Conservation (phyloP, 2,329 filamentous ascomycete genomes). For the Hypoxylon sp. region DNA sequence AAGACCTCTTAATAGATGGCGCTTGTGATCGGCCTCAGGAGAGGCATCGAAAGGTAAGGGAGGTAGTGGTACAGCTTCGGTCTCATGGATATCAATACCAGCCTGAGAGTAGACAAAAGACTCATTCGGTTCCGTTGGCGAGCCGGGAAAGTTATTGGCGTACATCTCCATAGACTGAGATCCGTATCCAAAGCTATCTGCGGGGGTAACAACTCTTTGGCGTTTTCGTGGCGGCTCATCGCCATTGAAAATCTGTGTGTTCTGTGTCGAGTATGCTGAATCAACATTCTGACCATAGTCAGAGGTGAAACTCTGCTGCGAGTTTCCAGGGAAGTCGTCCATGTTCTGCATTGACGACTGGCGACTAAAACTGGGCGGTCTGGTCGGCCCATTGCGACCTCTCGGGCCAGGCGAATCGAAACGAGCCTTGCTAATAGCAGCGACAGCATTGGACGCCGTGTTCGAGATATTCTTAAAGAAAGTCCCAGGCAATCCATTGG, state of each 20-base stretch:
- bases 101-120: conserved; percentile 78
- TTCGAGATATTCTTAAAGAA: conserved; percentile 98
- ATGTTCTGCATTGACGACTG: conserved; percentile 80
- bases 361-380: conserved; percentile 78
- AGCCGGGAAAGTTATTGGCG: conserved; percentile 71
- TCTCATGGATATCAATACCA: conserved; percentile 62
- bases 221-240: conserved; percentile 88
- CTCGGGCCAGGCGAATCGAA: conserved; percentile 88
- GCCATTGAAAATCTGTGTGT: conserved; percentile 65
- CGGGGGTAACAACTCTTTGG: conserved; percentile 71
- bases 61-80: conserved; percentile 72
- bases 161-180: conserved; percentile 64
- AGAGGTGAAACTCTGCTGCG: conserved; percentile 86
- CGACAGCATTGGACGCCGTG: conserved; percentile 92
- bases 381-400: conserved; percentile 73
- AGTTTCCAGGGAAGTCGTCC: conserved; percentile 78
- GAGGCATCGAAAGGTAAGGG: conserved; percentile 74
- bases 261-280: conserved; percentile 76
- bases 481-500: conserved; percentile 80
- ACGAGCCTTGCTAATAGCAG: conserved; percentile 95
- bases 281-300: conserved; percentile 83
- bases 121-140: conserved; percentile 84
- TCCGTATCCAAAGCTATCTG: conserved; percentile 69
- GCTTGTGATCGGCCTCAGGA: conserved; percentile 82
- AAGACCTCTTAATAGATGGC: conserved; percentile 83